These are phyloP conservation scores for Naumovozyma dairenensis DNA, from an alignment of 805 yeast genomes.

Conservation along the genomic window DNA sequence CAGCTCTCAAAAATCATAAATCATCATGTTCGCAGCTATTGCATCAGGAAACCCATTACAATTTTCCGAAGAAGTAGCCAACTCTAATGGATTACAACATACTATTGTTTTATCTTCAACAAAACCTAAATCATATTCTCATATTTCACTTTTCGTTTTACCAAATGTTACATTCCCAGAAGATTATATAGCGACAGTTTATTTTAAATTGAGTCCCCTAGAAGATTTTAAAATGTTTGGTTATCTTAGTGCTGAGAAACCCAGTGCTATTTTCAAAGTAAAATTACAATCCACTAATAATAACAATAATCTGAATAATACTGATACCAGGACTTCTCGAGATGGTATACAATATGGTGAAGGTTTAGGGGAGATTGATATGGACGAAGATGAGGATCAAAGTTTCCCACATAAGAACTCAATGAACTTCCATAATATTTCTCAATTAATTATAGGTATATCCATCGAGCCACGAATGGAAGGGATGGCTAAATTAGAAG, in stretches of 20 bases:
- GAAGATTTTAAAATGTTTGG: conserved; percentile 58
- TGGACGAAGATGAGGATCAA: conserved; percentile 42
- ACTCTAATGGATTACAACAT: conserved; percentile 30
- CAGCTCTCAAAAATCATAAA: not conserved
- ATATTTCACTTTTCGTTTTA: conserved; percentile 71
- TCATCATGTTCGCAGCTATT: conserved; percentile 30
- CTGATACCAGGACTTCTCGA: not conserved
- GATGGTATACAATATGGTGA: conserved; percentile 20
- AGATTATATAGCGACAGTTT: conserved; percentile 71
- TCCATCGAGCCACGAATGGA: conserved; percentile 71
- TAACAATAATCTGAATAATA: not conserved
- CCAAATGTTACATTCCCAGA: conserved; percentile 73
- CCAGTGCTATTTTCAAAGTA: conserved; percentile 84
- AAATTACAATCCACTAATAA: conserved; percentile 29
- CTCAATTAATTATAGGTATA: conserved; percentile 58
- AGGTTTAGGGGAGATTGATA: conserved; percentile 47
- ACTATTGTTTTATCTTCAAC: conserved; percentile 29
- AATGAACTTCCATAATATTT: conserved; percentile 26
- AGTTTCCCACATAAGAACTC: conserved; percentile 31
- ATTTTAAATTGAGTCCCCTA: conserved; percentile 64
- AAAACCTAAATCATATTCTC: conserved; percentile 39
- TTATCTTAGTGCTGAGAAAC: conserved; percentile 54
- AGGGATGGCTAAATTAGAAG: conserved; percentile 50
- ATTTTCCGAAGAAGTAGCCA: conserved; percentile 29
- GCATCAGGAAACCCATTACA: conserved; percentile 33